Evolutionary conservation across 2,329 filamentous ascomycete species (phyloP).

Genomic region (Catunica adiposa): DNA sequence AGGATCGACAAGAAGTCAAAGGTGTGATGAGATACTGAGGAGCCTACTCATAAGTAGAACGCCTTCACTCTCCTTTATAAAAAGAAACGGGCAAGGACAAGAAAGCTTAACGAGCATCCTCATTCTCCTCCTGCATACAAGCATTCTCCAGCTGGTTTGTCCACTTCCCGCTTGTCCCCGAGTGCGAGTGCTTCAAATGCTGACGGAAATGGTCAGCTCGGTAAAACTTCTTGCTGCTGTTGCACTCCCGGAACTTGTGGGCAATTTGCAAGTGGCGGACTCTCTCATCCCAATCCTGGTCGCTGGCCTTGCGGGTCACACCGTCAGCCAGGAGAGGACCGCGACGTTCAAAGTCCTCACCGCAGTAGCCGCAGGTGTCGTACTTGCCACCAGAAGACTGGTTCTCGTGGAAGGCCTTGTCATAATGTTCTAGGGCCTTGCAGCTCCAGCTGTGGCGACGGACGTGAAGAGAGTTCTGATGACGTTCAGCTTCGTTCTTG

Average conservation of each 20-base stretch:
- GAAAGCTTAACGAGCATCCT: not conserved
- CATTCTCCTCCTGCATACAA: conserved; percentile 80
- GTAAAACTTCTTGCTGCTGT: conserved; percentile 96
- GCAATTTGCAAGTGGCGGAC: conserved; percentile 75
- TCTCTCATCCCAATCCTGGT: conserved; percentile 75
- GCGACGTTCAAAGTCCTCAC: conserved; percentile 58
- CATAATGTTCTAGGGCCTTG: conserved; percentile 60
- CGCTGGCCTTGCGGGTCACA: conserved; percentile 38
- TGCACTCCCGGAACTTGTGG: conserved; percentile 97
- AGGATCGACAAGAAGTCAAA: not conserved
- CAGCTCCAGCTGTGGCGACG: conserved; percentile 94
- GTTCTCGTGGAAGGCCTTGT: conserved; percentile 76
- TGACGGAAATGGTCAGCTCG: conserved; percentile 95
- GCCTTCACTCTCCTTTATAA: too few species aligned
- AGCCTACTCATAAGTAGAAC: too few species aligned
- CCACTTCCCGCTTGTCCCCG: conserved; percentile 93
- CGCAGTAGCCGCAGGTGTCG: conserved; percentile 89
- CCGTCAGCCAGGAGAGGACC: conserved; percentile 21
- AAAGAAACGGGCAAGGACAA: too few species aligned
- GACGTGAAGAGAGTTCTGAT: conserved; percentile 88
- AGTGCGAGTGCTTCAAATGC: conserved; percentile 94
- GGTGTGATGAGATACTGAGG: too few species aligned
- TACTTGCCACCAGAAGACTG: conserved; percentile 46
- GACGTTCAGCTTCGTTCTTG: conserved; percentile 92
- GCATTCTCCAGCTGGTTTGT: conserved; percentile 95